phyloP scores from a whole-genome alignment of 1,284 basidiomycete species.

The Meripilus lineatus region DNA sequence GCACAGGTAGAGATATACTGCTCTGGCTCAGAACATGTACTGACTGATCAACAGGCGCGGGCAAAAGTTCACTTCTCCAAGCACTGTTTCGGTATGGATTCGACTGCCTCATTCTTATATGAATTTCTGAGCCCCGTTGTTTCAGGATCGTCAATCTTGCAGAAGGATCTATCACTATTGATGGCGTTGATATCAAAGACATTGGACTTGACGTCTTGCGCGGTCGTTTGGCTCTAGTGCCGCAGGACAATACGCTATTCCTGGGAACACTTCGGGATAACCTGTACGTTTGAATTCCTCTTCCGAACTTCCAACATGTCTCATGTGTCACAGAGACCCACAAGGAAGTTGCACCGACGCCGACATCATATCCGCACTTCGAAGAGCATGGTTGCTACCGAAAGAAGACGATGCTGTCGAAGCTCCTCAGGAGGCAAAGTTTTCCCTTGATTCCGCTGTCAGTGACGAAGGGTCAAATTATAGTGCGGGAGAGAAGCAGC shows the following conservation, averaged over 20 bases:
- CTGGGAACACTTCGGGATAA: constrained; percentile 66
- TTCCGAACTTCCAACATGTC: not conserved
- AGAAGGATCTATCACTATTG: constrained; percentile 64
- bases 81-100: constrained; percentile 57
- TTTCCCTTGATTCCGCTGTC: constrained; percentile 59
- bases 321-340: constrained; percentile 45
- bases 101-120: not conserved
- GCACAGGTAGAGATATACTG: constrained; percentile 5
- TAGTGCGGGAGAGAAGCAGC: constrained; percentile 74
- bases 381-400: constrained; percentile 59
- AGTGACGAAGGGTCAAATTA: constrained; percentile 71
- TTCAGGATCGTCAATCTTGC: constrained; percentile 62
- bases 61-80: constrained; percentile 75
- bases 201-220: constrained; percentile 58
- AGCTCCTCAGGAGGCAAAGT: constrained; percentile 52
- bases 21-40: not conserved
- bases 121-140: constrained; percentile 17
- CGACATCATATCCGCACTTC: constrained; percentile 48
- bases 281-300: constrained; percentile 38
- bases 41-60: constrained; percentile 58
- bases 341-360: constrained; percentile 46
- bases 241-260: constrained; percentile 64
- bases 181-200: constrained; percentile 56
- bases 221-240: constrained; percentile 63
- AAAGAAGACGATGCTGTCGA: constrained; percentile 40